phyloP scores from a whole-genome alignment of 2,329 filamentous ascomycete species.

The Calonectria ilicicola region DNA sequence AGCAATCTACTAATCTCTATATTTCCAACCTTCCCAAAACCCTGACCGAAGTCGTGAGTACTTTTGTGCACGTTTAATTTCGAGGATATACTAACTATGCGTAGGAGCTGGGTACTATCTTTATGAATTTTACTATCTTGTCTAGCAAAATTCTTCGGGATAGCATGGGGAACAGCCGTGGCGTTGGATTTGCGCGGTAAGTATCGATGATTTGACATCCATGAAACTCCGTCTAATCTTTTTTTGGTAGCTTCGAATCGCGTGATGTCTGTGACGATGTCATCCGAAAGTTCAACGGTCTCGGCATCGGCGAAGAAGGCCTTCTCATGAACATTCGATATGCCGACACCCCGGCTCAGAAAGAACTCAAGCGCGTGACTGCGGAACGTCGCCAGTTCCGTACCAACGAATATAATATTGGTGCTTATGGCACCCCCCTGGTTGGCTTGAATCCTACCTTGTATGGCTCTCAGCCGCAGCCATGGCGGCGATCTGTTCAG shows the following conservation, averaged over 20 bases:
- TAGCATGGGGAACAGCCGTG: conserved; percentile 90
- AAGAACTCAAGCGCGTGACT: conserved; percentile 95
- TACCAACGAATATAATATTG: conserved; percentile 92
- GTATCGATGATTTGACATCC: conserved; percentile 37
- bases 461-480: conserved; percentile 52
- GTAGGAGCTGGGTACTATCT: conserved; percentile 82
- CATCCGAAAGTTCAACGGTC: conserved; percentile 87
- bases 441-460: conserved; percentile 63
- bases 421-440: conserved; percentile 73
- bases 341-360: conserved; percentile 96
- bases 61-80: not conserved
- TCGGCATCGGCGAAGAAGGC: conserved; percentile 79
- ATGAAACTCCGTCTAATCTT: not conserved
- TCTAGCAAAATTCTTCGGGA: conserved; percentile 97
- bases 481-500: conserved; percentile 50
- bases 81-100: conserved; percentile 20
- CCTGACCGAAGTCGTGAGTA: conserved; percentile 87
- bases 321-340: conserved; percentile 94
- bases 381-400: conserved; percentile 95
- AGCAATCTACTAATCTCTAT: conserved; percentile 92
- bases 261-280: conserved; percentile 93
- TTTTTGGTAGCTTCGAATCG: conserved; percentile 79
- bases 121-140: conserved; percentile 83
- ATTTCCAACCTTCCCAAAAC: conserved; percentile 96
- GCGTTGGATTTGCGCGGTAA: conserved; percentile 96